Evolutionary conservation across 306 rosid genomes (phyloP).

Genomic region (Begonia loranthoides): DNA sequence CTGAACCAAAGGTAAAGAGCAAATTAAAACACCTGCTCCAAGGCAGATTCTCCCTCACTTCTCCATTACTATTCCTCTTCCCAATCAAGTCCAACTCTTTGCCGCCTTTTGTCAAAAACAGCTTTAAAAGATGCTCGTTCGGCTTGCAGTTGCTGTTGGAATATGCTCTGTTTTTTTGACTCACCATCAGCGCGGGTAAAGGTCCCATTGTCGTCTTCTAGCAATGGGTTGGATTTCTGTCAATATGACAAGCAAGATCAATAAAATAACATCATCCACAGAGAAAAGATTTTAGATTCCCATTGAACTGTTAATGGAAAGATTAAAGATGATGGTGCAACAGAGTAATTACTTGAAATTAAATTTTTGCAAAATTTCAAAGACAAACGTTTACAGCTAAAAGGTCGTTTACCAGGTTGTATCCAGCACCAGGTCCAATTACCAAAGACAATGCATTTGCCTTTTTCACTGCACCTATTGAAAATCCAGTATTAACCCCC

Average conservation of each 20-base stretch:
- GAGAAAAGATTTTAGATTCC: background rate
- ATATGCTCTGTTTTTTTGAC: conserved; percentile 39
- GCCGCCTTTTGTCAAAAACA: conserved; percentile 69
- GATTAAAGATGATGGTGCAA: too few species aligned
- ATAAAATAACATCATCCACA: background rate
- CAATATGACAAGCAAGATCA: conserved; percentile 13
- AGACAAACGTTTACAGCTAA: too few species aligned
- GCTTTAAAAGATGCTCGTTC: conserved; percentile 84
- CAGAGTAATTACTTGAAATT: too few species aligned
- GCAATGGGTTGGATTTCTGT: conserved; percentile 78
- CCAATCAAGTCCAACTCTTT: conserved; percentile 50
- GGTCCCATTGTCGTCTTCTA: conserved; percentile 25
- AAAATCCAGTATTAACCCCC: conserved; percentile 65
- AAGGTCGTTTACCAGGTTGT: conserved; percentile 56
- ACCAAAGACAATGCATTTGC: conserved; percentile 48
- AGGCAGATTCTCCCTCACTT: background rate
- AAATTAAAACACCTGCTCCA: background rate
- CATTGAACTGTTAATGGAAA: too few species aligned
- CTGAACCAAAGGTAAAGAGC: background rate
- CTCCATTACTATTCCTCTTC: conserved; percentile 42
- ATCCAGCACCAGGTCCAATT: conserved; percentile 96
- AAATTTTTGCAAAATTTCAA: too few species aligned
- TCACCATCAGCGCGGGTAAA: conserved; percentile 15
- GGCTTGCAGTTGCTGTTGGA: conserved; percentile 69
- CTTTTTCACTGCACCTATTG: conserved; percentile 63